Base-by-base conservation (phyloP, 805 yeast species). In the Metschnikowia kunwiensis region DNA sequence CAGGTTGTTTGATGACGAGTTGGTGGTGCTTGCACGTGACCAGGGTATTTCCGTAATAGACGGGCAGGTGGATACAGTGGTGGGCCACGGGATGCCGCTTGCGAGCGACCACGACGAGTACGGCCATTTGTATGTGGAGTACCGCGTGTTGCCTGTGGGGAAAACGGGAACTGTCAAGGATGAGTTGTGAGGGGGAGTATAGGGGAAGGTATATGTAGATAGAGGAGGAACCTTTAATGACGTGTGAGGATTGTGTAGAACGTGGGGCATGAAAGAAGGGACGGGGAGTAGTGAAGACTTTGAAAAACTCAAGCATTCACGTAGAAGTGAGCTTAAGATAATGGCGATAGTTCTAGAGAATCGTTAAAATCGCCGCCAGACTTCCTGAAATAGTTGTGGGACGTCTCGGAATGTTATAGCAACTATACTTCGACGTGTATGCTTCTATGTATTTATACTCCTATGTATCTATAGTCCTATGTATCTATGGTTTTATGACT, bases 51-150 rank as follows among this genome's bases (percentile, higher is more conserved):
- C 70, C 7, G 78, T 85, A 1, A 46, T 64, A 29, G 65, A 78
- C 51, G 94, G 94, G 2, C 84, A 86, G 47, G 68, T 83, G 6
- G 96, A 93, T 57, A 59, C 70, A 3, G 47, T 91, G 22, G 63
- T 69, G 43, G 88, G 85, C 5, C 80, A 75, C 50, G 98, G 98
- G 16, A 87, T 93, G 97, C 97, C 97, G 2, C 43, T 68, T 5
- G 47, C 52, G 16, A 70, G 63, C 26, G 70, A 70, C 24, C 65
- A 64, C 15, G 78, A 72, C 31, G 73, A 65, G 32, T 44, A 32
- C 26, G 61, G 61, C 14, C 38, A 46, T 27, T 45, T 56, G 44
- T 56, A 27, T 27, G 45, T 56, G 22, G 54, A 50, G 28, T 50
- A 46, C 32, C 24, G 25, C 18, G 46, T 50, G 13, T 38, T 49